Evolutionary conservation across 1,284 basidiomycete genomes (phyloP), one percentile per base, ranked within the genome.

Genomic region (Microbotryum scabiosae): DNA sequence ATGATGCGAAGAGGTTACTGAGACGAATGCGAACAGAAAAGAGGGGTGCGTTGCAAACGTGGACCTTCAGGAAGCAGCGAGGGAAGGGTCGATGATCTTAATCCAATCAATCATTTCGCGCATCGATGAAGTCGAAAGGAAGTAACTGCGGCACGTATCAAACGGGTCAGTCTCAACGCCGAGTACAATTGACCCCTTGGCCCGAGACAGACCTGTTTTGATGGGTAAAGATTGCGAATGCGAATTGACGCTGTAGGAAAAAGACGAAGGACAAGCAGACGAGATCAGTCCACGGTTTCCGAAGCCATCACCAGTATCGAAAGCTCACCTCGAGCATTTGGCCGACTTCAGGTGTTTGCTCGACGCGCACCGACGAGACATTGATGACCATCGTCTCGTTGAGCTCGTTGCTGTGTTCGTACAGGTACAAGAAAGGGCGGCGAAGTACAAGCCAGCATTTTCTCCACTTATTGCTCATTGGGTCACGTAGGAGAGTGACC

Each of bases 361-460:
- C 88, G 20, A 97, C 85, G 66, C 88, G 88, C 50, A 92, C 88
- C 41, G 86, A 86, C 26, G 79, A 81, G 52, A 97, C 81, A 73
- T 89, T 90, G 73, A 97, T 85, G 57, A 96, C 80, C 54, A 70
- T 68, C 8, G 85, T 78, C 75, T 96, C 91, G 70, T 91, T 87
- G 20, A 87, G 74, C 75, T 96, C 90, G 66, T 84, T 84, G 9
- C 84, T 85, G 66, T 84, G 83, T 32, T 82, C 79, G 77, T 93
- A 96, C 60, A 97, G 80, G 71, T 91, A 85, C 5, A 97, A 80
- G 75, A 94, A 93, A 0, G 94, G 94, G 71, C 91, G 82, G 73
- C 85, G 82, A n/a, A 97, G 79, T 16, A 91, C 87, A 73, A 94
- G 92, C 84, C 87, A 90, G 50, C 85, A 79, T 72, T 82, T 83